Percentiles rank a stretch among this genome's conserved stretches.
Conservation (phyloP, 1,284 basidiomycete species). For the Tilletia caries region DNA sequence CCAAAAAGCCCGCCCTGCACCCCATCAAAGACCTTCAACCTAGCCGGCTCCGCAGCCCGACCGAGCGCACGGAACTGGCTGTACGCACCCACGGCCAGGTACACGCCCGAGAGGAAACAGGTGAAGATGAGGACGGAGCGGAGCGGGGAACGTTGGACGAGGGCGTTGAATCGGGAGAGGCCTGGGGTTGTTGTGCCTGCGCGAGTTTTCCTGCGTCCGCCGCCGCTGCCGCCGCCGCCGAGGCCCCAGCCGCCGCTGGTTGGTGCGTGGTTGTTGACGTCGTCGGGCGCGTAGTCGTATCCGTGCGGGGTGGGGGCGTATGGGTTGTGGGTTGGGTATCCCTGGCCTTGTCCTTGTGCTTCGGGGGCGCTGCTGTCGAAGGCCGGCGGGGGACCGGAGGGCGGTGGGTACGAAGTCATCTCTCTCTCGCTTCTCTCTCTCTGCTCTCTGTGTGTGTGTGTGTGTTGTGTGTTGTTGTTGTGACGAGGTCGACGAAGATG, state of each 20-base stretch:
- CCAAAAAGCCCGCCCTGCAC: constrained; percentile 31
- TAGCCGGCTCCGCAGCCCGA: constrained; percentile 24
- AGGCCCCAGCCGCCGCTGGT: not conserved
- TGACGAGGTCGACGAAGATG: not conserved
- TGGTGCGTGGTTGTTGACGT: not conserved
- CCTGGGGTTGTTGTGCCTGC: not conserved
- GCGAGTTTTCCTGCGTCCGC: not conserved
- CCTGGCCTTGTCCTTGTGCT: too few relatives aligned
- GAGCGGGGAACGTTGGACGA: constrained; percentile 35
- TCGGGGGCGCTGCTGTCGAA: not conserved
- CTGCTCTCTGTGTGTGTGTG: not conserved
- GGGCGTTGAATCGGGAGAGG: not conserved
- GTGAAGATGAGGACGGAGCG: constrained; percentile 42
- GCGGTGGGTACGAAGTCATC: constrained; percentile 4
- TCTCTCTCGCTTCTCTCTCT: not conserved
- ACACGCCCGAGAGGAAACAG: constrained; percentile 37
- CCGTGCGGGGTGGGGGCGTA: not conserved
- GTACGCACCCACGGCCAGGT: constrained; percentile 32
- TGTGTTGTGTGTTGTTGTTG: not conserved
- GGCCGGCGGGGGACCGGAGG: not conserved
- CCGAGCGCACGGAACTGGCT: constrained; percentile 29
- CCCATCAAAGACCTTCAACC: constrained; percentile 33
- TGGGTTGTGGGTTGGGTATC: constrained; percentile 12
- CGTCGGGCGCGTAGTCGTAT: not conserved
- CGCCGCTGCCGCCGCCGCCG: not conserved